Evolutionary conservation across 2,329 filamentous ascomycete genomes (phyloP).

Genomic region (Trichoderma sp.): DNA sequence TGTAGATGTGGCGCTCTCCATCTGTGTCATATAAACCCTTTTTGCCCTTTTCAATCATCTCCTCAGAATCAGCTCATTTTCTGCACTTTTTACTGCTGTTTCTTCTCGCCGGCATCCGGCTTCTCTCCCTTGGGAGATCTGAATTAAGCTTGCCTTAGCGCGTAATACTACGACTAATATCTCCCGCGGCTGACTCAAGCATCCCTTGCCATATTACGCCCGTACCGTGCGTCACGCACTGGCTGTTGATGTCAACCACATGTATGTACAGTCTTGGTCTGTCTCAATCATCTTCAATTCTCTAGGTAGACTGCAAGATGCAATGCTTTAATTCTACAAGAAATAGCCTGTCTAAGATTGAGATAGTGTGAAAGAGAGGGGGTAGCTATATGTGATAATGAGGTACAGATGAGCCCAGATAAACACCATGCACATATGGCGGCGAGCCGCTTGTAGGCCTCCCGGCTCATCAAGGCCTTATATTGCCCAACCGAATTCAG

Average conservation of each 20-base stretch:
- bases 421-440: background rate
- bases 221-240: background rate
- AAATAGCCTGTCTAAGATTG: background rate
- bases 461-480: background rate
- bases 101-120: background rate
- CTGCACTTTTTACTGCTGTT: background rate
- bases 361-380: background rate
- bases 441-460: background rate
- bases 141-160: conserved; percentile 15
- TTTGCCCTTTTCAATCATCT: background rate
- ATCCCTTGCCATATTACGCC: background rate
- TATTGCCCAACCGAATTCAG: background rate
- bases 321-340: too few relatives aligned
- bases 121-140: background rate
- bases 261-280: background rate
- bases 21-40: background rate
- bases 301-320: background rate
- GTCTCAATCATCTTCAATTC: background rate
- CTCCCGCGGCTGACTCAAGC: conserved; percentile 1
- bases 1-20: too few relatives aligned
- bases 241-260: background rate
- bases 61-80: background rate
- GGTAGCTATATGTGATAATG: too few relatives aligned
- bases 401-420: background rate
- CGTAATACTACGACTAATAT: conserved; percentile 19